These are phyloP conservation scores for Trichoderma lentiforme DNA, from an alignment of 2,329 filamentous ascomycete species.

Conservation along the genomic window DNA sequence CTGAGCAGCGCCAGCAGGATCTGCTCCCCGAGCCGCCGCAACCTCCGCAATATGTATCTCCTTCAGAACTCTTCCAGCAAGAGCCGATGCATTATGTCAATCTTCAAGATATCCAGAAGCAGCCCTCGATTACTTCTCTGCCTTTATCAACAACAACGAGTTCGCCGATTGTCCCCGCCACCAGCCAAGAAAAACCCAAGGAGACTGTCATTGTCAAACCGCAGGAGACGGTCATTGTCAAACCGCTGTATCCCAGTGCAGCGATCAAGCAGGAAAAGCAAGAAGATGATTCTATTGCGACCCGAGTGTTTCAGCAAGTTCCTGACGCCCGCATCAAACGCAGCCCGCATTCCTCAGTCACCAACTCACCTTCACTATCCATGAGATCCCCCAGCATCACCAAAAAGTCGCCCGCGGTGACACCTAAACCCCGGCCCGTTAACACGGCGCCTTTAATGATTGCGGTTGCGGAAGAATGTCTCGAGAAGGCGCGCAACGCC, in stretches of 20 bases:
- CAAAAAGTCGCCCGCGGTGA: constrained; percentile 42
- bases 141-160: constrained; percentile 27
- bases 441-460: constrained; percentile 61
- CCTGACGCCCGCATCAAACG: constrained; percentile 29
- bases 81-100: constrained; percentile 36
- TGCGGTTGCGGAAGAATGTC: constrained; percentile 73
- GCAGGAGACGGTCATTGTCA: constrained; percentile 14
- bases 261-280: constrained; percentile 17
- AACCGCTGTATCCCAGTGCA: neutral
- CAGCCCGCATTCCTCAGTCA: constrained; percentile 39
- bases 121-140: constrained; percentile 27
- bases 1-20: constrained; percentile 1
- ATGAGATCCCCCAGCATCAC: constrained; percentile 40
- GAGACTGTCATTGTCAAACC: constrained; percentile 15
- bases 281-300: constrained; percentile 18
- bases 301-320: constrained; percentile 18
- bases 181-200: constrained; percentile 8
- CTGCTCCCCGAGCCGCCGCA: constrained; percentile 19
- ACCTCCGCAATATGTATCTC: constrained; percentile 23
- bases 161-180: neutral
- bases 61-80: constrained; percentile 22
- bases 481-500: constrained; percentile 59
- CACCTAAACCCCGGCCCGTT: constrained; percentile 40
- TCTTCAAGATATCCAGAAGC: constrained; percentile 37
- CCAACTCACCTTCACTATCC: constrained; percentile 42